phyloP scores from a whole-genome alignment of 805 yeast species.

The Barnettozyma siamensis region DNA sequence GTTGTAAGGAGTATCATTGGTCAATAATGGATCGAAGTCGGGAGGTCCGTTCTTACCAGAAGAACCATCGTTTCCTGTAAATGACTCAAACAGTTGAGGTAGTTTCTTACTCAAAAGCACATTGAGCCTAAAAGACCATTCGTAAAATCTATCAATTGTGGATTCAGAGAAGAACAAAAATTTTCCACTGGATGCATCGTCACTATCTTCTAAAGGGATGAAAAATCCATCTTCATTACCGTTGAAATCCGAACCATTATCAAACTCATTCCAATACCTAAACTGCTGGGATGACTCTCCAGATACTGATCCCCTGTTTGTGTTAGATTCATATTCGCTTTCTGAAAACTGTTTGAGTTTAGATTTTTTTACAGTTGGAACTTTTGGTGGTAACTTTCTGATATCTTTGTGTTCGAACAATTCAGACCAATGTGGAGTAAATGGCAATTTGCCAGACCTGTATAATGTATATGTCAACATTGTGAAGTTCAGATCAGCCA shows the following conservation, averaged over 20 bases:
- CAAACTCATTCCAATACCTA: constrained; percentile 66
- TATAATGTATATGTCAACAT: constrained; percentile 25
- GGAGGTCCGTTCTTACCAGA: neutral
- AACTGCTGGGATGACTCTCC: constrained; percentile 19
- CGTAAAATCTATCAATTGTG: constrained; percentile 27
- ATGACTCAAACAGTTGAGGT: constrained; percentile 18
- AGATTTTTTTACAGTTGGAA: constrained; percentile 3
- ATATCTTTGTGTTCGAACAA: constrained; percentile 34
- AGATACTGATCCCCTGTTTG: constrained; percentile 7
- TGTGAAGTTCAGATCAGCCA: constrained; percentile 34
- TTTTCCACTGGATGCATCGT: constrained; percentile 22
- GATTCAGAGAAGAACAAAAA: constrained; percentile 14
- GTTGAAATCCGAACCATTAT: constrained; percentile 51
- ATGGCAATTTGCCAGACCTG: constrained; percentile 26
- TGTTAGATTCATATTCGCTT: neutral
- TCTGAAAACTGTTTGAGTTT: neutral
- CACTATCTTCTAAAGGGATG: constrained; percentile 28
- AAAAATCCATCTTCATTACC: constrained; percentile 32
- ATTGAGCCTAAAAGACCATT: constrained; percentile 13
- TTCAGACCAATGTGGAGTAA: constrained; percentile 35
- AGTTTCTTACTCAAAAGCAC: constrained; percentile 11
- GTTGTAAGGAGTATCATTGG: neutral
- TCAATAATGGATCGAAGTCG: constrained; percentile 1
- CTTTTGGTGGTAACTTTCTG: constrained; percentile 37
- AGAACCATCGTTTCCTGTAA: neutral